Evolutionary conservation across 257 asterid species (phyloP).

Genomic region (Thymus mandschuricus): DNA sequence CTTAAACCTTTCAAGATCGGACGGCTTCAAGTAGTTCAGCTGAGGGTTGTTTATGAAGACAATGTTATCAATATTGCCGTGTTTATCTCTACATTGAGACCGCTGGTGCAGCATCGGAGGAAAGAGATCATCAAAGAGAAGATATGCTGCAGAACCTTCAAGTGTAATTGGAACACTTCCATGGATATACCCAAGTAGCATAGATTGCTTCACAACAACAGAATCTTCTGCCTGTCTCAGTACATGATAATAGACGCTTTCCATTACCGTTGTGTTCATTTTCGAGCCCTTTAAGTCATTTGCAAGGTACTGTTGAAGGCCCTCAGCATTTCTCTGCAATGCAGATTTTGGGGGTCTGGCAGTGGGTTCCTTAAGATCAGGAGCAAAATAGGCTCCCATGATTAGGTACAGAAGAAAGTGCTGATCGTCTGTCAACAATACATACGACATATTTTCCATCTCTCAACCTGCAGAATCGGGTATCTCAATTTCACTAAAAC

Average conservation of each 20-base stretch:
- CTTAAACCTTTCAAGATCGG: constrained; percentile 52
- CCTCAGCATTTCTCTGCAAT: constrained; percentile 53
- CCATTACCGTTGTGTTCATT: constrained; percentile 44
- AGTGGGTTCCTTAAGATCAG: constrained; percentile 49
- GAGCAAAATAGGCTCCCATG: constrained; percentile 68
- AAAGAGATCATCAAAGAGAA: constrained; percentile 57
- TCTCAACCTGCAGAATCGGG: constrained; percentile 29
- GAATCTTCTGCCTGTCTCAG: constrained; percentile 54
- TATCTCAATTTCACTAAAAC: constrained; percentile 3
- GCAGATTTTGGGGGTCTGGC: constrained; percentile 43
- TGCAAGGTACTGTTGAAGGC: constrained; percentile 41
- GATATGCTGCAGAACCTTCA: constrained; percentile 32
- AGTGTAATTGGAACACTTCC: constrained; percentile 46
- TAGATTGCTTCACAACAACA: constrained; percentile 45
- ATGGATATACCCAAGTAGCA: constrained; percentile 49
- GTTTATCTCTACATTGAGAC: constrained; percentile 29
- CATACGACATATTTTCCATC: constrained; percentile 44
- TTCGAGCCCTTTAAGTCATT: constrained; percentile 51
- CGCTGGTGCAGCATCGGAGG: constrained; percentile 54
- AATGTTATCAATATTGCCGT: constrained; percentile 45
- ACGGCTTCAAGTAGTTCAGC: constrained; percentile 37
- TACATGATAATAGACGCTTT: constrained; percentile 60
- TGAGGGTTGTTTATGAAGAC: constrained; percentile 53
- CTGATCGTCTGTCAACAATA: constrained; percentile 57
- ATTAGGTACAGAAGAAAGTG: constrained; percentile 57